These are phyloP conservation scores for Pyracantha coccinea DNA, from an alignment of 331 rosid genomes.

Conservation along the genomic window DNA sequence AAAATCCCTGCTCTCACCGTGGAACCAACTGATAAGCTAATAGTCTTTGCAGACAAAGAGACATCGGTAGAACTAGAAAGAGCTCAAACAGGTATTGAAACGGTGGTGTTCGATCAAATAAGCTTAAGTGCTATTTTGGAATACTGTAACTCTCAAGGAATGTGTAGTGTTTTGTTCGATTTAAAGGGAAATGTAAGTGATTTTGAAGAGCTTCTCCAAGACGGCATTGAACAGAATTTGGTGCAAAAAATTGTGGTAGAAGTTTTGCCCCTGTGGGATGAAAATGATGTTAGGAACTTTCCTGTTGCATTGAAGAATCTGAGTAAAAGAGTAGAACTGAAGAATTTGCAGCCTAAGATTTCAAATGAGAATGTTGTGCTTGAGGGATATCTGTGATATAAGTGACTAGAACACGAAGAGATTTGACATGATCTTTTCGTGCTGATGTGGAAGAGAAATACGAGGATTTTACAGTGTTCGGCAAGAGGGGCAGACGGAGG, in stretches of 20 bases:
- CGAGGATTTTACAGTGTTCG: not conserved
- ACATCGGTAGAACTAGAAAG: constrained; percentile 1
- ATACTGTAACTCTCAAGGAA: constrained; percentile 56
- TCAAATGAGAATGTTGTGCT: constrained; percentile 43
- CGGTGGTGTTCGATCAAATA: constrained; percentile 41
- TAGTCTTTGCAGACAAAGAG: constrained; percentile 36
- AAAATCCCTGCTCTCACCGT: constrained; percentile 15
- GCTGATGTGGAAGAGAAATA: not conserved
- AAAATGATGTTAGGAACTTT: constrained; percentile 17
- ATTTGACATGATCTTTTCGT: not conserved
- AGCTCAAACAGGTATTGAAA: constrained; percentile 43
- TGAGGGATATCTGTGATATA: constrained; percentile 44
- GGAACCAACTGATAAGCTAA: constrained; percentile 27
- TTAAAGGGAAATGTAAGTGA: constrained; percentile 35
- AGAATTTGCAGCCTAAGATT: constrained; percentile 35
- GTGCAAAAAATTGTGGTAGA: constrained; percentile 56
- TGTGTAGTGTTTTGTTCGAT: constrained; percentile 70
- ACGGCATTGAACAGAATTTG: constrained; percentile 44
- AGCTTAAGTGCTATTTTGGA: constrained; percentile 52
- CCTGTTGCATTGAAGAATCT: constrained; percentile 25
- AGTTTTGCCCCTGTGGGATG: constrained; percentile 69
- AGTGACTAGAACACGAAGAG: not conserved
- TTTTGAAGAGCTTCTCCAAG: constrained; percentile 55
- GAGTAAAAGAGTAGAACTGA: constrained; percentile 27
- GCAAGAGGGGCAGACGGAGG: not conserved